Evolutionary conservation across 306 rosid species (phyloP), one percentile per base, ranked within the genome.

Genomic region (Cucurbita pepo): DNA sequence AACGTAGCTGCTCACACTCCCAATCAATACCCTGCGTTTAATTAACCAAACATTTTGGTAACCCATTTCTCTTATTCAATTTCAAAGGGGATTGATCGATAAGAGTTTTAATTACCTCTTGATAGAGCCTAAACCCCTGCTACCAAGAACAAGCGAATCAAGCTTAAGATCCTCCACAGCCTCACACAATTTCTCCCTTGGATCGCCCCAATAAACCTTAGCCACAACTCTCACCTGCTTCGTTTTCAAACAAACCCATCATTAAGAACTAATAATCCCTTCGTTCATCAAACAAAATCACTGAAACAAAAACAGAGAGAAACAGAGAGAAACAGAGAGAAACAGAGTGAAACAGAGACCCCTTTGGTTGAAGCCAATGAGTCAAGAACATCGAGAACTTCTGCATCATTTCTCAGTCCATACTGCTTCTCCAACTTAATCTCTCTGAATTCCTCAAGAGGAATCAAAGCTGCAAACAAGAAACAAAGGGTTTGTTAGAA

Each of bases 151-250:
- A 57, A 91, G 86, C 6, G 57, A 53, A 3, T 53, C 5, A 41
- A 86, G 77, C 25, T 91, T 81, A 12, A 91, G 80, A 56, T 56
- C 62, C 2, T 56, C 62, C 14, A 56, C 62, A 56, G 16, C 60
- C 25, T 53, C 57, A 7, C 57, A 53, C 25, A 53, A 53, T 22
- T 55, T 55, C 60, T 55, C 60, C 13, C 34, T 55, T 56, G 96
- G 93, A 82, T 89, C 91, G 10, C 97, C 97, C 97, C 96, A 89
- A 6, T 91, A 91, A 9, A 91, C 91, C 79, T 91, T 91, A 14
- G 90, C 95, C 75, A 74, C 88, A 65, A 74, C 96, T 77, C 79
- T 89, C 4, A 77, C 92, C 44, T 60, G 66, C 10, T 22, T 57
- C 63, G 22, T 57, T 56, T 38, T 21, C 40, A 21, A 43, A 41